phyloP scores from a whole-genome alignment of 768 basidiomycete genomes.

The Fistulinella prunicolor region DNA sequence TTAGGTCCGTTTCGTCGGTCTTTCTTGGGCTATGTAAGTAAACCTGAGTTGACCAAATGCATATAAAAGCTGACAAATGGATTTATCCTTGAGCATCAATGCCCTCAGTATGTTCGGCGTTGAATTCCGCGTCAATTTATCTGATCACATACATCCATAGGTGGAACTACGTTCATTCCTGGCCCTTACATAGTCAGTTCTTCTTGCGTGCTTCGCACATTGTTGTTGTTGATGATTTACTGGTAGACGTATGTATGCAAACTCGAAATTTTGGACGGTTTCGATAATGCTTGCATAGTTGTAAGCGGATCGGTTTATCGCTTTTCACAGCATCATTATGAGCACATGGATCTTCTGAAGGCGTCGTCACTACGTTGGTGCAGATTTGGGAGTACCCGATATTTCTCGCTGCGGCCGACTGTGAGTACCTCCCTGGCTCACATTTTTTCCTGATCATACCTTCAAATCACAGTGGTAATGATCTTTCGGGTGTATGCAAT shows the following conservation, averaged over 20 bases:
- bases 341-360: too few species aligned
- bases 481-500: not conserved
- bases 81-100: not conserved
- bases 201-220: too few species aligned
- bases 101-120: not conserved
- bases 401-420: not conserved
- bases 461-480: not conserved
- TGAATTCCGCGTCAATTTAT: not conserved
- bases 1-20: constrained; percentile 16
- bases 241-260: too few species aligned
- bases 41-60: not conserved
- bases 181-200: too few species aligned
- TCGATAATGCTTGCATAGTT: too few species aligned
- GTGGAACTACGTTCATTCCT: not conserved
- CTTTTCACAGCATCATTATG: too few species aligned
- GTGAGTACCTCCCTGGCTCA: not conserved
- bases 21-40: constrained; percentile 12
- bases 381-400: too few species aligned
- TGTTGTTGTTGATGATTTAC: too few species aligned
- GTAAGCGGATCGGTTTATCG: too few species aligned
- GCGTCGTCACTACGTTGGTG: too few species aligned
- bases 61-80: not conserved
- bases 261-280: too few species aligned
- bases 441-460: not conserved
- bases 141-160: not conserved